A percentile compares a stretch with the other conserved stretches of the same genome.
phyloP scores from a whole-genome alignment of 2,329 filamentous ascomycete species.

The Aureobasidium sp. region DNA sequence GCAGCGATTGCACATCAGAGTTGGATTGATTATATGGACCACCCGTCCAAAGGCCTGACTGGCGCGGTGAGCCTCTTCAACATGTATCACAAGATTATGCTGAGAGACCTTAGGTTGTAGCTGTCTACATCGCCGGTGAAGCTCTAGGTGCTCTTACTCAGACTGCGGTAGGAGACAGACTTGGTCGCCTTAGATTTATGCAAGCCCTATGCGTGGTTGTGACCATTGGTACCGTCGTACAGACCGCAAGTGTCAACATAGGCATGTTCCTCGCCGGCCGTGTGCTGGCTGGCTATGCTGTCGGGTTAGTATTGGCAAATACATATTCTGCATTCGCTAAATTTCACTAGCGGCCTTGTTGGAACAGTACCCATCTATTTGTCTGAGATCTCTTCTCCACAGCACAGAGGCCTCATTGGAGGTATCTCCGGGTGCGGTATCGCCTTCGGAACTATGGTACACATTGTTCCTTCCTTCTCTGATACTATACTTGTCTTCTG shows the following conservation, averaged over 20 bases:
- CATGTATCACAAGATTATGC: constrained; percentile 38
- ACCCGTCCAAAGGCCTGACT: constrained; percentile 49
- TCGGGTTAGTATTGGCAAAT: constrained; percentile 18
- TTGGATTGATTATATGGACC: constrained; percentile 53
- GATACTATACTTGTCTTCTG: neutral
- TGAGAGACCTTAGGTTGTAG: constrained; percentile 49
- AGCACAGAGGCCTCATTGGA: constrained; percentile 45
- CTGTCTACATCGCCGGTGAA: constrained; percentile 54
- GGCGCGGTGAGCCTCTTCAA: constrained; percentile 51
- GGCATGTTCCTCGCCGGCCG: constrained; percentile 28
- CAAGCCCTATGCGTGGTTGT: constrained; percentile 46
- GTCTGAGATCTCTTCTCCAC: constrained; percentile 44
- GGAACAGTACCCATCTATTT: constrained; percentile 51
- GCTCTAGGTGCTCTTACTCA: constrained; percentile 46
- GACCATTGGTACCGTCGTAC: constrained; percentile 48
- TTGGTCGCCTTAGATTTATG: constrained; percentile 32
- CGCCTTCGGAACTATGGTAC: constrained; percentile 47
- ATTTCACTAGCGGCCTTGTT: constrained; percentile 32
- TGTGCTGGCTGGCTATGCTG: constrained; percentile 26
- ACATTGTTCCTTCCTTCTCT: neutral
- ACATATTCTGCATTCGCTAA: neutral
- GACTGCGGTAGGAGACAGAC: constrained; percentile 46
- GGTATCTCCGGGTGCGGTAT: constrained; percentile 46
- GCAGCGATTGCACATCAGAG: constrained; percentile 50
- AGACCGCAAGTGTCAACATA: constrained; percentile 47